A percentile compares a stretch with the other conserved stretches of the same genome.
phyloP scores from a whole-genome alignment of 805 yeast genomes.

The Clavispora santaluciae region DNA sequence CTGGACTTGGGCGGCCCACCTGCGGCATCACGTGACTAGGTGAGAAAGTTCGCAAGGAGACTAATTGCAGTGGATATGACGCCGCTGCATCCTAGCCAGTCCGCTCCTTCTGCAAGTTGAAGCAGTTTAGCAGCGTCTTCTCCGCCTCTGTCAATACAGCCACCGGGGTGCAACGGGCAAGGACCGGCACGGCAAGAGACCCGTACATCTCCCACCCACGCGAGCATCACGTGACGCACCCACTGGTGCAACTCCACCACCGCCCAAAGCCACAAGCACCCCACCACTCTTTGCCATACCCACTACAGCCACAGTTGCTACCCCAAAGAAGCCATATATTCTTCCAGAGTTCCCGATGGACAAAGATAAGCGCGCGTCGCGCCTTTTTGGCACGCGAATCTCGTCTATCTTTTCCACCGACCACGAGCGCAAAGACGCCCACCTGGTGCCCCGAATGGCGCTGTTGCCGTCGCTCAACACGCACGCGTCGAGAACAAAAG shows the following conservation, averaged over 20 bases:
- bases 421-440: slow-evolving; percentile 3
- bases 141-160: too few species aligned
- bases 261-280: too few species aligned
- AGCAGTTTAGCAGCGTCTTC: too few species aligned
- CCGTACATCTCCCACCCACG: not conserved
- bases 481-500: not conserved
- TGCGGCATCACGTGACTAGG: too few species aligned
- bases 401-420: slow-evolving; percentile 25
- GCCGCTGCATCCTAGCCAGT: too few species aligned
- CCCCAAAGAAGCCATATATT: not conserved
- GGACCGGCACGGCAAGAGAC: too few species aligned
- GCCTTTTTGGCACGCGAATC: slow-evolving; percentile 26
- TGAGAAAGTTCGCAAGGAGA: too few species aligned
- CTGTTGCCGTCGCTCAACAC: not conserved
- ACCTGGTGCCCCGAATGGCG: not conserved
- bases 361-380: slow-evolving; percentile 9
- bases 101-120: too few species aligned
- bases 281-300: not conserved
- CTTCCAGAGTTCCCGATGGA: not conserved
- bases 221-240: not conserved
- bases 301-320: not conserved
- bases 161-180: too few species aligned
- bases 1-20: too few species aligned
- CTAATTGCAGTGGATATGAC: too few species aligned
- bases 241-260: not conserved